A percentile compares a stretch with the other conserved stretches of the same genome.
Conservation (phyloP, 768 basidiomycete genomes). For the Pleurotus platypus region DNA sequence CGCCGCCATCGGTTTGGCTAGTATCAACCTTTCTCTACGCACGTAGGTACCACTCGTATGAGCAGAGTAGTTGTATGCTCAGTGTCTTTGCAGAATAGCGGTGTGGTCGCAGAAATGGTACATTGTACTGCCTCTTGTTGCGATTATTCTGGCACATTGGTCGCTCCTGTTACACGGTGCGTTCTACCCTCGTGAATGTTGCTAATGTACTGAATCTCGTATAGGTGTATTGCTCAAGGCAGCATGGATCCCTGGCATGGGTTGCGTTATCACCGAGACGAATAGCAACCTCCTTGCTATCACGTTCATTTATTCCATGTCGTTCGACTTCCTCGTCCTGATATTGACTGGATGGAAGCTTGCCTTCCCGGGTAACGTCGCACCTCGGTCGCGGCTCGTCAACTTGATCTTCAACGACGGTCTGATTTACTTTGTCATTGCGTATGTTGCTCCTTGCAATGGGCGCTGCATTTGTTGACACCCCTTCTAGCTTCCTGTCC, state of each 20-base stretch:
- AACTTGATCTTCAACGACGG: conserved; percentile 70
- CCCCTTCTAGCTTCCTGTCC: conserved; percentile 52
- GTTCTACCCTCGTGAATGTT: conserved; percentile 2
- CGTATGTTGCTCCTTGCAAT: conserved; percentile 37
- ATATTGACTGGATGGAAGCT: conserved; percentile 62
- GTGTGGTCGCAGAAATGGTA: conserved; percentile 62
- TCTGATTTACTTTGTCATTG: conserved; percentile 67
- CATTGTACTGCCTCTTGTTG: conserved; percentile 47
- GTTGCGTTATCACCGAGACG: conserved; percentile 59
- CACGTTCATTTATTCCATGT: conserved; percentile 74
- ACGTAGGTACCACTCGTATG: conserved; percentile 41
- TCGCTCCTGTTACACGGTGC: conserved; percentile 65
- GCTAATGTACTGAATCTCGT: background rate
- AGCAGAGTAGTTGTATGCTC: background rate
- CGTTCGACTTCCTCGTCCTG: conserved; percentile 63
- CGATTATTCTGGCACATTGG: conserved; percentile 68
- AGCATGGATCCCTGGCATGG: conserved; percentile 40
- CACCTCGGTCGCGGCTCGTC: conserved; percentile 53
- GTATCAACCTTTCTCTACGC: conserved; percentile 65
- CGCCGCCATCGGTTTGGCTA: conserved; percentile 64
- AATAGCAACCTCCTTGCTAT: conserved; percentile 57
- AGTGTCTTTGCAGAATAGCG: conserved; percentile 46
- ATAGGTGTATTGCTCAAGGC: conserved; percentile 60
- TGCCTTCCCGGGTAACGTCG: conserved; percentile 27
- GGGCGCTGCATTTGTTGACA: no score